phyloP scores from a whole-genome alignment of 2,329 filamentous ascomycete species.

The Tricladium varicosporioides region DNA sequence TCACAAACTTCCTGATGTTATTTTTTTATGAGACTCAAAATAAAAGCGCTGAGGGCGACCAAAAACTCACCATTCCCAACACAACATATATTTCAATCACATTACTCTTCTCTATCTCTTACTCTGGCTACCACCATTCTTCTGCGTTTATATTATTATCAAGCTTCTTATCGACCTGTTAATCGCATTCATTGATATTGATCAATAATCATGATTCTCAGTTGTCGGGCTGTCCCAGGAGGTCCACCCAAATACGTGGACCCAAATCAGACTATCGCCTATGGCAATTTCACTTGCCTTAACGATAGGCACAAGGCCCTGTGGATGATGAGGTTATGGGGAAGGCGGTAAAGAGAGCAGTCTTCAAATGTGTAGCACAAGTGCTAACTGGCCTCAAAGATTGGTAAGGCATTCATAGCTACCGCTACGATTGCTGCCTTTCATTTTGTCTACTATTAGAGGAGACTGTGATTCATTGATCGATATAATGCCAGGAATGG shows the following conservation, averaged over 20 bases:
- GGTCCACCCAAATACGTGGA: background rate
- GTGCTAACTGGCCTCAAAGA: background rate
- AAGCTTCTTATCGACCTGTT: background rate
- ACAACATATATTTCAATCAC: too few relatives aligned
- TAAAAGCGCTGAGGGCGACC: too few relatives aligned
- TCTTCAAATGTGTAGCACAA: background rate
- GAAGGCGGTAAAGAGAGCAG: background rate
- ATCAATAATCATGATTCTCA: background rate
- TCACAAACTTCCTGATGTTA: too few relatives aligned
- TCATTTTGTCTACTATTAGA: background rate
- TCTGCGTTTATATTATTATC: too few relatives aligned
- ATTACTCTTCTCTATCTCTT: too few relatives aligned
- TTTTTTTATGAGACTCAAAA: too few relatives aligned
- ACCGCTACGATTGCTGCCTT: background rate
- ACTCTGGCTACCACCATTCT: too few relatives aligned
- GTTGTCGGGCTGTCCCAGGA: background rate
- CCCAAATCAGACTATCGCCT: background rate
- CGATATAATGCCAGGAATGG: background rate
- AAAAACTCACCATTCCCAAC: too few relatives aligned
- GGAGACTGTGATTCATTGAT: background rate
- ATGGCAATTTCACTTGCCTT: background rate
- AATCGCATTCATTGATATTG: background rate
- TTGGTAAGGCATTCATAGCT: background rate
- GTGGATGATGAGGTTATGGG: slow-evolving; percentile 4
- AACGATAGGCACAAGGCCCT: background rate